Conservation (phyloP, 345 rosid genomes). For the Eucalyptus cladocalyx region DNA sequence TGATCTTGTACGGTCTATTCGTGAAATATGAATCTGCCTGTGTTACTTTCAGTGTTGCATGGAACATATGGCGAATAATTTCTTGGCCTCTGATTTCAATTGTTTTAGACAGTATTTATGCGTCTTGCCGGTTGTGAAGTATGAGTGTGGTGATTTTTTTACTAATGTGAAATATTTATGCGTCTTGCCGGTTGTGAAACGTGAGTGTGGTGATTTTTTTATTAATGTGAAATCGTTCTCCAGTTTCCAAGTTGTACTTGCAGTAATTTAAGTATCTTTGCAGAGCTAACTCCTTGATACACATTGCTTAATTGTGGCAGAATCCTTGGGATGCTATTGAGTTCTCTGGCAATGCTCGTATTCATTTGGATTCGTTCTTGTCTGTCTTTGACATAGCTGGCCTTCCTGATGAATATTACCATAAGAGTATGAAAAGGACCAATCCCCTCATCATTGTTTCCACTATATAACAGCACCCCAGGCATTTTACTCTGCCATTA, state of each 20-base stretch:
- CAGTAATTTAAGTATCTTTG: neutral
- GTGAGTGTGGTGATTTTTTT: too few relatives aligned
- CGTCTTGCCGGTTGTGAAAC: too few relatives aligned
- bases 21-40: neutral
- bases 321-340: slow-evolving; percentile 82
- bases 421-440: slow-evolving; percentile 34
- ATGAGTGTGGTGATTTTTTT: too few relatives aligned
- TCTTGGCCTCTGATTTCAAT: neutral
- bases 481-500: neutral
- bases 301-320: slow-evolving; percentile 24
- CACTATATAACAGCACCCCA: neutral
- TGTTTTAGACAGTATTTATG: too few relatives aligned
- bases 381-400: slow-evolving; percentile 77
- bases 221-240: too few relatives aligned
- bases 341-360: slow-evolving; percentile 63
- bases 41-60: neutral
- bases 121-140: too few relatives aligned
- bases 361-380: slow-evolving; percentile 80
- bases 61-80: neutral
- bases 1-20: neutral
- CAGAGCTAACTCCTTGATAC: neutral
- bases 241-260: too few relatives aligned
- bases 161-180: too few relatives aligned
- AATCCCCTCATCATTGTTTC: neutral
- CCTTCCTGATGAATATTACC: slow-evolving; percentile 77